Conservation (phyloP, 495 filamentous ascomycete species). For the Aspergillus nidulans region DNA sequence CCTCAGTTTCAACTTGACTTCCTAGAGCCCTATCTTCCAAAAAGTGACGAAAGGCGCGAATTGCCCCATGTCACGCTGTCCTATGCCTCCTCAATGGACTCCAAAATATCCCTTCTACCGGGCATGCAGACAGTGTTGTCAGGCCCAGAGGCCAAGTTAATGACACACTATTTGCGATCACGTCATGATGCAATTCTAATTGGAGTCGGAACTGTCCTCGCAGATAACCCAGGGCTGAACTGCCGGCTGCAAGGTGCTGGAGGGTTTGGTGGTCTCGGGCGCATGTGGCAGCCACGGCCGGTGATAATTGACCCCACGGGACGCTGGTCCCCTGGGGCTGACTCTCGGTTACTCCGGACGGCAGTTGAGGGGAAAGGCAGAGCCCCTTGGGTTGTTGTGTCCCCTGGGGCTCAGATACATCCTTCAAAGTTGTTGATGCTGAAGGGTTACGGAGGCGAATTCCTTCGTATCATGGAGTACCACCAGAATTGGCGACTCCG, state of each 20-base stretch:
- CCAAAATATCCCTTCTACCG: slow-evolving; percentile 65
- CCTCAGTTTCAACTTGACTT: slow-evolving; percentile 42
- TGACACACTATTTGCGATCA: slow-evolving; percentile 86
- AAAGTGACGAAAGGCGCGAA: slow-evolving; percentile 24
- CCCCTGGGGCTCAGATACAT: slow-evolving; percentile 45
- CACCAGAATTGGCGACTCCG: slow-evolving; percentile 46
- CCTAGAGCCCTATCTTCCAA: slow-evolving; percentile 45
- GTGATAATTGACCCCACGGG: slow-evolving; percentile 71
- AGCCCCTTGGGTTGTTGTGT: slow-evolving; percentile 65
- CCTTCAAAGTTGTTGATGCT: slow-evolving; percentile 42
- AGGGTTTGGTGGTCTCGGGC: slow-evolving; percentile 46
- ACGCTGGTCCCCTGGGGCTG: slow-evolving; percentile 58
- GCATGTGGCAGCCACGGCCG: slow-evolving; percentile 67
- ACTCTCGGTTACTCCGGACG: slow-evolving; percentile 59
- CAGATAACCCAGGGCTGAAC: slow-evolving; percentile 82
- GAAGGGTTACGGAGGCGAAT: slow-evolving; percentile 47
- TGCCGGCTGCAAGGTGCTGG: slow-evolving; percentile 61
- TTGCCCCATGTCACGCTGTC: slow-evolving; percentile 67
- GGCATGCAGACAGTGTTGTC: slow-evolving; percentile 76
- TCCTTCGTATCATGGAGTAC: slow-evolving; percentile 45
- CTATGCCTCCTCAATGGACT: slow-evolving; percentile 87
- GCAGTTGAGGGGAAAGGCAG: slow-evolving; percentile 63
- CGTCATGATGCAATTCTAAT: slow-evolving; percentile 81
- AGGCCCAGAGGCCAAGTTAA: slow-evolving; percentile 73
- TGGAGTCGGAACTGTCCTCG: slow-evolving; percentile 75